Evolutionary conservation across 352 stramenopile genomes (phyloP).

Genomic region (Phytopythium litorale): DNA sequence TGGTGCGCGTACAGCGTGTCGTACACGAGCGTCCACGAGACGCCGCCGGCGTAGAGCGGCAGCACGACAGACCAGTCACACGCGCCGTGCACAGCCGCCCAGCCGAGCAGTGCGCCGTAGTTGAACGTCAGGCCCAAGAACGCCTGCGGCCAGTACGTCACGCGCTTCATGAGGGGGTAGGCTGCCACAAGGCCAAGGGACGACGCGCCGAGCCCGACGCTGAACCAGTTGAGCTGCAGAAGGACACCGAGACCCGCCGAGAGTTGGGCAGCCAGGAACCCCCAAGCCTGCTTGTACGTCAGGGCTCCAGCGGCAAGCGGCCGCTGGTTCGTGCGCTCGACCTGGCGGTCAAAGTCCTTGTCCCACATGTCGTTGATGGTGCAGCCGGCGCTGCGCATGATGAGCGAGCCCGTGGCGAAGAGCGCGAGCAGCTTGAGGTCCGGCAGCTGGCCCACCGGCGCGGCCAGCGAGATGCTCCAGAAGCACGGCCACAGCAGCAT

Average conservation of each 20-base stretch:
- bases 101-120: slow-evolving; percentile 96
- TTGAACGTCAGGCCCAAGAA: slow-evolving; percentile 98
- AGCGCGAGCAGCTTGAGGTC: slow-evolving; percentile 79
- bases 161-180: slow-evolving; percentile 98
- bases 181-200: slow-evolving; percentile 92
- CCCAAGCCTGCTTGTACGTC: slow-evolving; percentile 87
- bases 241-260: slow-evolving; percentile 91
- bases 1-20: slow-evolving; percentile 99
- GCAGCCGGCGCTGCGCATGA: slow-evolving; percentile 97
- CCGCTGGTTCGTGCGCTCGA: slow-evolving; percentile 93
- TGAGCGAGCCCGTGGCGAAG: slow-evolving; percentile 90
- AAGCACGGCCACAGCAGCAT: slow-evolving; percentile 97
- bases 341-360: slow-evolving; percentile 94
- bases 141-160: slow-evolving; percentile 97
- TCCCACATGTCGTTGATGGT: slow-evolving; percentile 99
- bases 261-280: slow-evolving; percentile 94
- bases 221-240: slow-evolving; percentile 94
- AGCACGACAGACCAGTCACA: slow-evolving; percentile 86
- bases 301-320: slow-evolving; percentile 92
- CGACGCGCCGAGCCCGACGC: slow-evolving; percentile 89
- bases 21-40: slow-evolving; percentile 99
- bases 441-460: slow-evolving; percentile 69
- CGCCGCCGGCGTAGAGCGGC: slow-evolving; percentile 92
- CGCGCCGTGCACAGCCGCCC: slow-evolving; percentile 81
- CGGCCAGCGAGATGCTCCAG: slow-evolving; percentile 96